Conservation (phyloP, 2,329 filamentous ascomycete genomes). For the Calonectria crousiana region DNA sequence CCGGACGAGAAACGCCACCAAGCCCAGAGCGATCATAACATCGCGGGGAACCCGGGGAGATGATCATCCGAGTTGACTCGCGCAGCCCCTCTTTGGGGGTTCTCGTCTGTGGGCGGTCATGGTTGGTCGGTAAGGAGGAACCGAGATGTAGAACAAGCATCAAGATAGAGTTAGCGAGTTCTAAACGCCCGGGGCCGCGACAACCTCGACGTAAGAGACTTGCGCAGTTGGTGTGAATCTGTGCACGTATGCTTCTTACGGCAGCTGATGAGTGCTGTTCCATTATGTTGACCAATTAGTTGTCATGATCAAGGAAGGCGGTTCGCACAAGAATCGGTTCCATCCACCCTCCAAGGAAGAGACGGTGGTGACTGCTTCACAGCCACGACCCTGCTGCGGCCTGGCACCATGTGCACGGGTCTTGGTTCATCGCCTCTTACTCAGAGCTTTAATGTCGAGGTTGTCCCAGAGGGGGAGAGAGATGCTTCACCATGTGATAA, state of each 20-base stretch:
- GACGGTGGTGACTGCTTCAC: neutral
- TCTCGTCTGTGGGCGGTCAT: neutral
- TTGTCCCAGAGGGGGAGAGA: neutral
- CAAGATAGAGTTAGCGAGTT: neutral
- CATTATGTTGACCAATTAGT: neutral
- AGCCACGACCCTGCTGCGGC: neutral
- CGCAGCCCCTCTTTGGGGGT: neutral
- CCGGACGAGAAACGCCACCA: neutral
- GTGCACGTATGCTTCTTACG: neutral
- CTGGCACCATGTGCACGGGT: neutral
- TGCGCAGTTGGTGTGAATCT: neutral
- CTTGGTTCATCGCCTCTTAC: neutral
- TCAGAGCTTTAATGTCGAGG: too few species aligned
- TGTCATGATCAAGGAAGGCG: neutral
- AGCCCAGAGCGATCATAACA: neutral
- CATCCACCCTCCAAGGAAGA: neutral
- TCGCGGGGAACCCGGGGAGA: neutral
- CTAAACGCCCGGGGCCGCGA: neutral
- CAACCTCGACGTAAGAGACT: conserved; percentile 10
- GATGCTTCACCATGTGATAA: neutral
- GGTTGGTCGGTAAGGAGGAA: neutral
- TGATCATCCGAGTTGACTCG: conserved; percentile 13
- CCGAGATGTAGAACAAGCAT: neutral
- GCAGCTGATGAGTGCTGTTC: neutral
- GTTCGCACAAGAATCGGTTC: neutral